Evolutionary conservation across 768 basidiomycete species (phyloP).

Genomic region (Lentinula edodes): DNA sequence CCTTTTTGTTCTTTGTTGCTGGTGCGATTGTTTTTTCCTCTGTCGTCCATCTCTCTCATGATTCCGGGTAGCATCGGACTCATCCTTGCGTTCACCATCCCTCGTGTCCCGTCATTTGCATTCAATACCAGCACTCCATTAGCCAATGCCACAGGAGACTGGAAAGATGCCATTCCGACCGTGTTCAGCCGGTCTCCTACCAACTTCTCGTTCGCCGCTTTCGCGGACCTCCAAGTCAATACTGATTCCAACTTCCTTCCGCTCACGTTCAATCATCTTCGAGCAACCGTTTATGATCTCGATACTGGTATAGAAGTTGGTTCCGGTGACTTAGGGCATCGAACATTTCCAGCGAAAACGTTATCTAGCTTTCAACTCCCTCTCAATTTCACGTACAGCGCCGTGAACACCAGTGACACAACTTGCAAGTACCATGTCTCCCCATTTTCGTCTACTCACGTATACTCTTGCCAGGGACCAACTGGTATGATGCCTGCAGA

Average conservation of each 20-base stretch:
- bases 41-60: background rate
- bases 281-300: constrained; percentile 67
- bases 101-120: constrained; percentile 70
- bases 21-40: constrained; percentile 6
- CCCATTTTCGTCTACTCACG: constrained; percentile 3
- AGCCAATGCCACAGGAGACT: constrained; percentile 49
- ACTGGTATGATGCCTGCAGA: constrained; percentile 76
- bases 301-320: constrained; percentile 61
- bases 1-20: constrained; percentile 51
- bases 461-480: constrained; percentile 45
- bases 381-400: constrained; percentile 79
- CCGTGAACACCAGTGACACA: constrained; percentile 71
- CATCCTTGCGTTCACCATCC: constrained; percentile 73
- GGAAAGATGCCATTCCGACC: constrained; percentile 49
- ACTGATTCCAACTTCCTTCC: constrained; percentile 74
- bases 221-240: constrained; percentile 70
- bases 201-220: constrained; percentile 86
- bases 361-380: constrained; percentile 68
- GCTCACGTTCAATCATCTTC: constrained; percentile 61
- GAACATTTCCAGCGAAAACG: constrained; percentile 59
- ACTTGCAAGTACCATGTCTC: constrained; percentile 55
- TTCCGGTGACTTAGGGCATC: constrained; percentile 53
- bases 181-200: constrained; percentile 69
- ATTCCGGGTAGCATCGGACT: constrained; percentile 48
- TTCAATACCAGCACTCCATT: constrained; percentile 60